Conservation (phyloP, 2,329 filamentous ascomycete genomes). For the Plectosphaerella sp. region DNA sequence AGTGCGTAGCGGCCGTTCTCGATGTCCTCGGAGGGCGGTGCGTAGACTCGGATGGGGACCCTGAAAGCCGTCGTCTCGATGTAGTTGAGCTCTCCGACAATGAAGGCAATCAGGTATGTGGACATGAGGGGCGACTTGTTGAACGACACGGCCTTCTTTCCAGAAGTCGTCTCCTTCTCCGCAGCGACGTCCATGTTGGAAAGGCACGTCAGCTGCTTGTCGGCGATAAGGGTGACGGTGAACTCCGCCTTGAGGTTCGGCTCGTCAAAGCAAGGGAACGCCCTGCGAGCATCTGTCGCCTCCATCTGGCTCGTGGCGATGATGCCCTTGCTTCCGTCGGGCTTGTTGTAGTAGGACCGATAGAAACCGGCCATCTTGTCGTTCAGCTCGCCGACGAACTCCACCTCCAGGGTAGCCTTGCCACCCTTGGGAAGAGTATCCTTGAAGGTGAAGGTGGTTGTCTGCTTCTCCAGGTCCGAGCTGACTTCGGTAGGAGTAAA, state of each 20-base stretch:
- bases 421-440: slow-evolving; percentile 67
- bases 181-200: slow-evolving; percentile 95
- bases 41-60: slow-evolving; percentile 89
- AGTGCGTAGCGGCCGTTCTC: slow-evolving; percentile 89
- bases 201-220: slow-evolving; percentile 84
- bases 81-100: slow-evolving; percentile 89
- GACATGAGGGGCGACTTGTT: slow-evolving; percentile 93
- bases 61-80: slow-evolving; percentile 91
- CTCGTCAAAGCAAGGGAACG: slow-evolving; percentile 96
- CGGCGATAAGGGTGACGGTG: slow-evolving; percentile 84
- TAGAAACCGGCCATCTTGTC: slow-evolving; percentile 99
- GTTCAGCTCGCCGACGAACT: slow-evolving; percentile 75
- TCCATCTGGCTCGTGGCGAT: slow-evolving; percentile 95
- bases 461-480: slow-evolving; percentile 76
- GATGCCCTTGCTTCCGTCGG: slow-evolving; percentile 73
- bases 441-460: slow-evolving; percentile 75
- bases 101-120: slow-evolving; percentile 90
- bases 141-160: slow-evolving; percentile 83
- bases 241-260: slow-evolving; percentile 90
- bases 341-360: slow-evolving; percentile 84
- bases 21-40: slow-evolving; percentile 83
- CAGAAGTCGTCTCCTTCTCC: slow-evolving; percentile 45
- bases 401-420: slow-evolving; percentile 60
- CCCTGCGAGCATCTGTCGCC: slow-evolving; percentile 85
- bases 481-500: slow-evolving; percentile 55